A percentile compares a stretch with the other conserved stretches of the same genome.
phyloP scores from a whole-genome alignment of 768 basidiomycete species.

The Tulasnella sp. region DNA sequence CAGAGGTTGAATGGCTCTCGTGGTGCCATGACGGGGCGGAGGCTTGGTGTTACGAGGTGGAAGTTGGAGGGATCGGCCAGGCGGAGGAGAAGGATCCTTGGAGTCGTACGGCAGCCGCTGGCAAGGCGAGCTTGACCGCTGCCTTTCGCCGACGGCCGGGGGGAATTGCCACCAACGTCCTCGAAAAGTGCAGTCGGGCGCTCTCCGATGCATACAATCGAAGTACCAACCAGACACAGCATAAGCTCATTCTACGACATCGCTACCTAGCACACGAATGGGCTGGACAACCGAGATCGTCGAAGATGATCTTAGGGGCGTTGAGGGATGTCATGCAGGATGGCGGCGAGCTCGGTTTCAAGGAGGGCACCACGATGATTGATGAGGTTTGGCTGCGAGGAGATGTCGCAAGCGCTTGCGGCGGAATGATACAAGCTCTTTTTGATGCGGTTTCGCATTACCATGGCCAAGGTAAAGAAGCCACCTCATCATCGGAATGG shows the following conservation, averaged over 20 bases:
- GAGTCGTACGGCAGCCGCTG: constrained; percentile 54
- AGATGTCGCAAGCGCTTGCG: constrained; percentile 27
- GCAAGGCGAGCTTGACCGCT: constrained; percentile 60
- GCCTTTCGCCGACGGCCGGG: constrained; percentile 36
- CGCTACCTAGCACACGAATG: constrained; percentile 42
- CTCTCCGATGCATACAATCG: neutral
- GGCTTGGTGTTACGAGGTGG: constrained; percentile 65
- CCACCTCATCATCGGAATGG: neutral
- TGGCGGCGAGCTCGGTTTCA: constrained; percentile 38
- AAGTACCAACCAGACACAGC: constrained; percentile 22
- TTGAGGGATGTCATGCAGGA: constrained; percentile 47
- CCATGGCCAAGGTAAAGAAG: constrained; percentile 17
- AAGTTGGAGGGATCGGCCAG: constrained; percentile 45
- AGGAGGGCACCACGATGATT: constrained; percentile 31
- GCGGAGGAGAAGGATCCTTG: constrained; percentile 54
- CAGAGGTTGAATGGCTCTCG: constrained; percentile 52
- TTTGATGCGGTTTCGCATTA: constrained; percentile 41
- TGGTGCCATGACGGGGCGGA: constrained; percentile 50
- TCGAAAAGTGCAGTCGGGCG: neutral
- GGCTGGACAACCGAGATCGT: constrained; percentile 35
- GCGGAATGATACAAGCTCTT: constrained; percentile 30
- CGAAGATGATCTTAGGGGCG: constrained; percentile 39
- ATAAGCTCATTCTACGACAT: constrained; percentile 41
- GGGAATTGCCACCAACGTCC: neutral
- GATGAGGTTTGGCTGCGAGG: constrained; percentile 30